Conservation (phyloP, 1,284 basidiomycete species). For the Leccinum insigne region DNA sequence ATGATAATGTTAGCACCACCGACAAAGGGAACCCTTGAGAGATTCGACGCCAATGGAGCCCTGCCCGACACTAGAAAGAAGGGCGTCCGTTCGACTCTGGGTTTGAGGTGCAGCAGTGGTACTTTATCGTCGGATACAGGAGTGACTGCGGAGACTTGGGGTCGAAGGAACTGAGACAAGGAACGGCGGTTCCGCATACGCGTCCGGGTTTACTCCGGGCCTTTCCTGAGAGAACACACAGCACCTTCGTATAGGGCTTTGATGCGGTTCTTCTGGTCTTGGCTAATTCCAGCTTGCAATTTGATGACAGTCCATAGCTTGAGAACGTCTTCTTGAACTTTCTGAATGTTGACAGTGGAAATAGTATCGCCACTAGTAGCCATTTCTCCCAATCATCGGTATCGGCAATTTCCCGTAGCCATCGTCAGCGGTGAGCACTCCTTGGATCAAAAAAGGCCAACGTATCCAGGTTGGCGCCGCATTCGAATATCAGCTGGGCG, state of each 20-base stretch:
- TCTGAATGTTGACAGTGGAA: slow-evolving; percentile 86
- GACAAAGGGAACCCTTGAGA: slow-evolving; percentile 83
- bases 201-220: slow-evolving; percentile 57
- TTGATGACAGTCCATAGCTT: slow-evolving; percentile 74
- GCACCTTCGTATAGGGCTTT: slow-evolving; percentile 97
- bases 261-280: slow-evolving; percentile 97
- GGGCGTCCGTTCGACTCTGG: slow-evolving; percentile 92
- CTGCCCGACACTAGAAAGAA: slow-evolving; percentile 96
- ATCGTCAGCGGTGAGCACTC: too few relatives aligned
- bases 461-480: too few relatives aligned
- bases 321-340: slow-evolving; percentile 94
- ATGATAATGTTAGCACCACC: slow-evolving; percentile 97
- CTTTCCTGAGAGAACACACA: slow-evolving; percentile 76
- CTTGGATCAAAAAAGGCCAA: too few relatives aligned
- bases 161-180: slow-evolving; percentile 93
- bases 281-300: slow-evolving; percentile 78
- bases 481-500: too few relatives aligned
- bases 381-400: slow-evolving; percentile 51
- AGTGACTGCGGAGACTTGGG: slow-evolving; percentile 76
- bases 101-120: slow-evolving; percentile 94
- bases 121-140: slow-evolving; percentile 88
- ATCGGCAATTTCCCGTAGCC: too few relatives aligned
- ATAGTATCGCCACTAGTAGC: slow-evolving; percentile 72
- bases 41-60: slow-evolving; percentile 98
- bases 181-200: slow-evolving; percentile 76